Conservation (phyloP, 306 rosid species). For the Luffa acutangula region DNA sequence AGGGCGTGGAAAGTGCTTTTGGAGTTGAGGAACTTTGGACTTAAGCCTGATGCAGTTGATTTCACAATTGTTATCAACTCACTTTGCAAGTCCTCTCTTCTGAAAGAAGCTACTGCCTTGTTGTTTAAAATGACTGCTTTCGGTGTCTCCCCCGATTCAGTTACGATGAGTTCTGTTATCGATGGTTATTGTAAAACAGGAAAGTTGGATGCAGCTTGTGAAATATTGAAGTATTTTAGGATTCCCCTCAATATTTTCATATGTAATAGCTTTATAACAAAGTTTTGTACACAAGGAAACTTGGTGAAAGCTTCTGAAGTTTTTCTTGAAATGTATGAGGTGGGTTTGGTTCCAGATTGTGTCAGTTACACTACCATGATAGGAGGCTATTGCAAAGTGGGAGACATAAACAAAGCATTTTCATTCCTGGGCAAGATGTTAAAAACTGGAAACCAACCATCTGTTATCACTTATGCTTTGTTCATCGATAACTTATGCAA, state of each 20-base stretch:
- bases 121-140: conserved; percentile 25
- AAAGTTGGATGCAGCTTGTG: conserved; percentile 8
- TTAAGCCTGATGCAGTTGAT: conserved; percentile 23
- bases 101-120: conserved; percentile 22
- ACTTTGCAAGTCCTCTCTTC: conserved; percentile 21
- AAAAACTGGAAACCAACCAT: conserved; percentile 24
- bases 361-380: conserved; percentile 24
- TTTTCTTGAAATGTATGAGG: conserved; percentile 23
- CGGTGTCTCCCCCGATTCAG: conserved; percentile 24
- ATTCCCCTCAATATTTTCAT: conserved; percentile 17
- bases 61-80: conserved; percentile 21
- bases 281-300: conserved; percentile 19
- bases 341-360: conserved; percentile 23
- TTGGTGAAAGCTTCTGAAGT: conserved; percentile 18
- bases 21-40: conserved; percentile 17
- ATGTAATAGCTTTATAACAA: conserved; percentile 27
- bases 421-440: conserved; percentile 26
- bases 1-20: conserved; percentile 23
- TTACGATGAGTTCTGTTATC: conserved; percentile 21
- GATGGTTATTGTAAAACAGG: conserved; percentile 27
- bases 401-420: conserved; percentile 11
- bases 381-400: conserved; percentile 21
- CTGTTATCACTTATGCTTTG: conserved; percentile 15
- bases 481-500: conserved; percentile 22
- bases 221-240: conserved; percentile 20